Evolutionary conservation across 306 rosid genomes (phyloP).

Genomic region (Hylodesmum podocarpum): DNA sequence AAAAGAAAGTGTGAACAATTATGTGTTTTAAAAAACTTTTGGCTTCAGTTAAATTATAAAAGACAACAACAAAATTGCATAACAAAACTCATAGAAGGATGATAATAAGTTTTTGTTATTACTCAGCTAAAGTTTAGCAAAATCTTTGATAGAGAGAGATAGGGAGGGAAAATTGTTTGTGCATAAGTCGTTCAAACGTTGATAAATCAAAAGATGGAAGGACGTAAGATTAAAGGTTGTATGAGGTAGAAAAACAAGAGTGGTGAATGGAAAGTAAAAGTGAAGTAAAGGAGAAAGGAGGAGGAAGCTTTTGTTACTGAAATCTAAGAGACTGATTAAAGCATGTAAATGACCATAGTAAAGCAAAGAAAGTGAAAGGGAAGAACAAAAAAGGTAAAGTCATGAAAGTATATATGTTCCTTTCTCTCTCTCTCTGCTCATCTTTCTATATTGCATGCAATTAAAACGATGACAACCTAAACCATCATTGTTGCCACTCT

Average conservation of each 20-base stretch:
- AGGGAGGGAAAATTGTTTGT: background rate
- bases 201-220: background rate
- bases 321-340: conserved; percentile 75
- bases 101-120: background rate
- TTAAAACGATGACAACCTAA: conserved; percentile 60
- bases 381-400: conserved; percentile 36
- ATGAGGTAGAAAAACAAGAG: background rate
- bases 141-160: background rate
- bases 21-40: background rate
- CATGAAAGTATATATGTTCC: conserved; percentile 36
- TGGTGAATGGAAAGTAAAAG: conserved; percentile 33
- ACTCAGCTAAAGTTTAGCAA: background rate
- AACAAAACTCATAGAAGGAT: background rate
- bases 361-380: conserved; percentile 55
- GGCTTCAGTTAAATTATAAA: background rate
- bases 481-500: conserved; percentile 69
- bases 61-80: background rate
- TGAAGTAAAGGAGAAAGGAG: conserved; percentile 20
- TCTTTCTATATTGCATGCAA: conserved; percentile 60
- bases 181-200: background rate
- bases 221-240: background rate
- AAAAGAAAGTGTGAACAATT: background rate
- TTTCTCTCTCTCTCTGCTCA: conserved; percentile 28
- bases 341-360: conserved; percentile 46
- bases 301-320: conserved; percentile 66